These are phyloP conservation scores for Pichia sp. DNA, from an alignment of 1,139 yeast genomes.

Conservation along the genomic window DNA sequence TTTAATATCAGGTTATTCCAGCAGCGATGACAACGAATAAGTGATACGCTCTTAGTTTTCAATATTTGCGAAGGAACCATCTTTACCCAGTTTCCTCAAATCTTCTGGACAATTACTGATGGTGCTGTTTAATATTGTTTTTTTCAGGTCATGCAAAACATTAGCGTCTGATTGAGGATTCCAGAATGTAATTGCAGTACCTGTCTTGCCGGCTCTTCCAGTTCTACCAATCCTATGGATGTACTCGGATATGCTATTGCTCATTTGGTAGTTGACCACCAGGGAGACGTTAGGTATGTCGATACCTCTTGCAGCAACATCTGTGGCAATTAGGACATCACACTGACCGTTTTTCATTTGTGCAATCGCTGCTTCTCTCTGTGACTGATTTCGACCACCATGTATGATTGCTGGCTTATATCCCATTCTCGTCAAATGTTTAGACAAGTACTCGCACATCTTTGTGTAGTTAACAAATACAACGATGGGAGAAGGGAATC, in stretches of 20 bases:
- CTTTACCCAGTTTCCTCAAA: conserved; percentile 32
- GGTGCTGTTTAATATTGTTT: conserved; percentile 41
- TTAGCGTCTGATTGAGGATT: conserved; percentile 47
- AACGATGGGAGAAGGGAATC: conserved; percentile 53
- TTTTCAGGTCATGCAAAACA: conserved; percentile 45
- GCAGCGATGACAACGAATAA: conserved; percentile 4
- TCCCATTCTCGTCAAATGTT: conserved; percentile 38
- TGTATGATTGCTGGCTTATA: conserved; percentile 60
- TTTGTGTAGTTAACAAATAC: conserved; percentile 75
- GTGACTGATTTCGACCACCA: conserved; percentile 84
- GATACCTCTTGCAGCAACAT: conserved; percentile 95
- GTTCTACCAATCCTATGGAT: conserved; percentile 95
- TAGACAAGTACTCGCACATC: conserved; percentile 60
- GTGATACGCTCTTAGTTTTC: conserved; percentile 10
- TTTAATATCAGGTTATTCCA: conserved; percentile 6
- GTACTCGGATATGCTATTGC: conserved; percentile 70
- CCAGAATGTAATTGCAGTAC: conserved; percentile 67
- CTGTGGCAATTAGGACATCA: conserved; percentile 79
- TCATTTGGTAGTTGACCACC: conserved; percentile 83
- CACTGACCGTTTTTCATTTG: conserved; percentile 56
- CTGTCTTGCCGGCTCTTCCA: conserved; percentile 85
- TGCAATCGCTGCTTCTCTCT: conserved; percentile 70
- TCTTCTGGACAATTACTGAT: conserved; percentile 47
- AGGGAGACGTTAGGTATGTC: conserved; percentile 81
- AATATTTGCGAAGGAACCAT: conserved; percentile 13